Base-by-base conservation (phyloP, 1,284 basidiomycete genomes). In the Vanrija pseudolonga region DNA sequence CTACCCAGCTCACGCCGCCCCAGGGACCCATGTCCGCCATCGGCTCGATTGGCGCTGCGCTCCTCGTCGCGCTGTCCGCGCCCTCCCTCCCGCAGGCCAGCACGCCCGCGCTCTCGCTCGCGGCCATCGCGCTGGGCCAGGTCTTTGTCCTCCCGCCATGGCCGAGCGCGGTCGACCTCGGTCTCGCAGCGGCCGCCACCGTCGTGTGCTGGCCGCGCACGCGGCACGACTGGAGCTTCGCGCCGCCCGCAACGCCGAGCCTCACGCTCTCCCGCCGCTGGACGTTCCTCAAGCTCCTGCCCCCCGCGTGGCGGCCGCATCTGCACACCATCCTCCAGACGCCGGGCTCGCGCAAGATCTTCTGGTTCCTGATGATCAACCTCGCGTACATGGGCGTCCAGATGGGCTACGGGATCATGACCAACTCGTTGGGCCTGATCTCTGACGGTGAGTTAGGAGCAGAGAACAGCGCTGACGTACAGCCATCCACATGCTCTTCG, bases 401-500 rank as follows among this genome's bases (percentile, higher is more conserved):
- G 76, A 90, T 95, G 87, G 74, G 89, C 52, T 98, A 95, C 71
- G 96, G 96, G 6, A 86, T 98, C 22, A 95, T 93, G 88, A 99
- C 96, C 22, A 98, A 98, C 72, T 93, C 89, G 66, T 76, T 99
- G 45, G 96, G 96, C 1, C 79, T 99, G 32, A 98, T 99, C 56
- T 96, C 92, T 15, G 96, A 99, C 74, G 91, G 93, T 94, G 67
- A 69, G 86, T 12, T 36, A 17, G 17, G 22, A 41, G 32, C 23
- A 28, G 2, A 45, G 17, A 1, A 18, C 5, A 6, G 17, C 39
- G 17, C 47, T 50, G 36, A 56, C 44, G n/a, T 6, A 2, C 62
- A 96, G 95, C 96, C 14, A 98, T 99, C 48, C 96, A 99, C 72
- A 98, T 98, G 96, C 90, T 94, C 22, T 99, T 99, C 67, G 96